Base-by-base conservation (phyloP, 805 yeast species). In the Cyberlindnera xylosilytica region DNA sequence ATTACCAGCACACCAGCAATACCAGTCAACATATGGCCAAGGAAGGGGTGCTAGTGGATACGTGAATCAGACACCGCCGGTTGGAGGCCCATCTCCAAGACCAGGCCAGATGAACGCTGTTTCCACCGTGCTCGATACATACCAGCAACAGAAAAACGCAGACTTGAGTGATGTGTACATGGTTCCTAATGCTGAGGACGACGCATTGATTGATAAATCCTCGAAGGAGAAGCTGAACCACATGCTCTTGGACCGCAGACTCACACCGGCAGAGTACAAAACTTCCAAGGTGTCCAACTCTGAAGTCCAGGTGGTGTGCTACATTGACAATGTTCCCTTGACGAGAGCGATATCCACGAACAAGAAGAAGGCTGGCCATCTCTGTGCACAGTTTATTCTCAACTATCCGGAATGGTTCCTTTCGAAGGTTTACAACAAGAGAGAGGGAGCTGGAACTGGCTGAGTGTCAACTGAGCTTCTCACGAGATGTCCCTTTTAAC, bases 301-400 rank as follows among this genome's bases (percentile, higher is more conserved):
- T 3, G 53, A 47, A 16, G 53, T 52, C 16, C 50, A 51, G 32
- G 55, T 52, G 4, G 34, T 45, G 10, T 51, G 55, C 28, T 41
- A 11, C 20, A 24, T 53, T 12, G 41, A 39, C 11, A 39, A 39
- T 16, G 26, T 36, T 4, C 48, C 51, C 15, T 32, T 51, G 23
- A 49, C 50, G 2, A 41, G 45, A 20, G 51, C 53, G 2, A 42
- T 45, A 17, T 38, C 48, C 4, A 47, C 52, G 1, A 53, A 49
- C 20, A 53, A 53, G 39, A 53, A 53, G 31, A 49, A 39, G n/a
- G 57, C 57, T 4, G 55, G 55, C 3, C 55, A 51, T 26, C 44
- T 44, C 33, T 47, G 47, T 39, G 57, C 57, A 2, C 47, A 49
- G 31, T 37, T 40, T 13, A 46, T 52, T 13, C 20, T 48, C 19